Percentiles rank a stretch among this genome's conserved stretches.
phyloP scores from a whole-genome alignment of 1,139 yeast genomes.

The Wickerhamomyces sp. region DNA sequence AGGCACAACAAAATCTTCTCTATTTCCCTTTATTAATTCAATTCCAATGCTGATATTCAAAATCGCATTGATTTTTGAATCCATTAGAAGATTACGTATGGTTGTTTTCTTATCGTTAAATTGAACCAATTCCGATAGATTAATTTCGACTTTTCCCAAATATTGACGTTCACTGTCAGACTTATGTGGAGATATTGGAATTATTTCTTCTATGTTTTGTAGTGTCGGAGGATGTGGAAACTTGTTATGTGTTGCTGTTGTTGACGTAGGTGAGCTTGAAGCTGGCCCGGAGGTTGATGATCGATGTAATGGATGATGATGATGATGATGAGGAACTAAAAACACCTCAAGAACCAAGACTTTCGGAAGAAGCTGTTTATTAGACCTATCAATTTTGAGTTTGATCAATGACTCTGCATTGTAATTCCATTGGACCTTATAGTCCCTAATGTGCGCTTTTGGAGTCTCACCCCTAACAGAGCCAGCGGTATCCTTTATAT shows the following conservation, averaged over 20 bases:
- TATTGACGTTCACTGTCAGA: slow-evolving; percentile 17
- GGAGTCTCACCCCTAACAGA: slow-evolving; percentile 41
- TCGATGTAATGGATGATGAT: slow-evolving; percentile 16
- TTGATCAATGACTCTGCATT: slow-evolving; percentile 33
- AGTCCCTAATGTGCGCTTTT: slow-evolving; percentile 39
- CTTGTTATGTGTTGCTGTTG: neutral
- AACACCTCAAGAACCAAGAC: slow-evolving; percentile 32
- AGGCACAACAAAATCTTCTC: slow-evolving; percentile 28
- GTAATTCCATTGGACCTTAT: slow-evolving; percentile 46
- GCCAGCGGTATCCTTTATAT: slow-evolving; percentile 39
- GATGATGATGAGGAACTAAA: slow-evolving; percentile 17
- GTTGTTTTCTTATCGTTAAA: slow-evolving; percentile 47
- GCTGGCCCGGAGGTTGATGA: neutral
- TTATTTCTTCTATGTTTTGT: neutral
- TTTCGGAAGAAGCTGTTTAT: slow-evolving; percentile 31
- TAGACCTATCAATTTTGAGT: slow-evolving; percentile 33
- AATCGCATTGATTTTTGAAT: slow-evolving; percentile 80
- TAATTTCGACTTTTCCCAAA: slow-evolving; percentile 64
- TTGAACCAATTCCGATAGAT: slow-evolving; percentile 68
- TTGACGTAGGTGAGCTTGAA: neutral
- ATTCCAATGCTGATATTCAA: slow-evolving; percentile 46
- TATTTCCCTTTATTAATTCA: slow-evolving; percentile 40
- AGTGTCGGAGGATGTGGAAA: neutral
- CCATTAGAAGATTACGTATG: slow-evolving; percentile 62
- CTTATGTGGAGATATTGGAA: neutral